Evolutionary conservation across 2,329 filamentous ascomycete species (phyloP), one percentile per base, ranked within the genome.

Genomic region (Scytalidium sp.): DNA sequence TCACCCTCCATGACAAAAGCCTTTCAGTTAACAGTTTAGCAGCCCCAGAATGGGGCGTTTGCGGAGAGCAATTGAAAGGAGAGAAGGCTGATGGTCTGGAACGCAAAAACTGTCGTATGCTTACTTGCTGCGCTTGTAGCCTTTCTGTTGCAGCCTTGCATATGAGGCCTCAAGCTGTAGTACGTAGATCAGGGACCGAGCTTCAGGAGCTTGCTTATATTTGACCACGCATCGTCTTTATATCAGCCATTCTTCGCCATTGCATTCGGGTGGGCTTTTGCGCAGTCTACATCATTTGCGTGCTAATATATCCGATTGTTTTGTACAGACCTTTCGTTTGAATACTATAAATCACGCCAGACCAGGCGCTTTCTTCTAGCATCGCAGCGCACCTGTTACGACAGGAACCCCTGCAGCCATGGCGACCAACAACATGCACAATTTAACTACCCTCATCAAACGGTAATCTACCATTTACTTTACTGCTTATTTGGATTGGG

Each of bases 361-460:
- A 15, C 32, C 17, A 10, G 32, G 32, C 32, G 11, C 17, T 36
- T n/a, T n/a, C 15, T 36, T 36, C 32, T 36, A 36, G 32, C 32
- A 36, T 36, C 17, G 32, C 15, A 15, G 17, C 32, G 32, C 32
- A 36, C 32, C 45, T 47, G 29, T 41, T 22, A 41, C n/a, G 17
- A n/a, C 36, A 25, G 29, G 29, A 47, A 22, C 11, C 7, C 8
- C 45, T 19, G 21, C 49, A 46, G 41, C 32, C 56, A 92, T 92
- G 87, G 82, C 86, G 58, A 75, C 84, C 55, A 88, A 81, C 72
- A 89, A 91, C 64, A 97, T 97, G 90, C 86, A 97, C 73, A 97
- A 96, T 68, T 76, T 99, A 56, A 95, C 91, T 29, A 99, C 94
- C 48, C 83, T 99, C 64, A 97, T 99, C 76, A 99, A 99, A 81